Evolutionary conservation across 768 basidiomycete species (phyloP).

Genomic region (Ramaria rubella): DNA sequence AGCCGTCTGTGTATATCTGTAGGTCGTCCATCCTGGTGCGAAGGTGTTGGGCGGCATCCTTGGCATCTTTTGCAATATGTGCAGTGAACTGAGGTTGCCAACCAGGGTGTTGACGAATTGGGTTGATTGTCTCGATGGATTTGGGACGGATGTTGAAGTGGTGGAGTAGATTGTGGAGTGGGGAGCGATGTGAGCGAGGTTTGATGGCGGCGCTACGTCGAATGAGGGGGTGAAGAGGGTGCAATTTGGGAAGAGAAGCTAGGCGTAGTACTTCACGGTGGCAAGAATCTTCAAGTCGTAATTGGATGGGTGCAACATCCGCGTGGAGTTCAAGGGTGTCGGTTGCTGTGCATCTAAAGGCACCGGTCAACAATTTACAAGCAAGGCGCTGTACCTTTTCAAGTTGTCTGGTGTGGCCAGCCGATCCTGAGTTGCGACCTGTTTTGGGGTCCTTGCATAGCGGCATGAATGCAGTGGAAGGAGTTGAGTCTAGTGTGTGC

Average conservation of each 20-base stretch:
- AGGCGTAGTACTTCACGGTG: constrained; percentile 8
- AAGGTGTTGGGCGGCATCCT: not conserved
- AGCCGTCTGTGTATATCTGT: constrained; percentile 18
- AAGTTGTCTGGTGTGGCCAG: not conserved
- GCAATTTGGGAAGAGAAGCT: constrained; percentile 8
- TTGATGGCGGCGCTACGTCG: not conserved
- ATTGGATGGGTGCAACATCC: constrained; percentile 7
- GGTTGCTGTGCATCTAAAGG: constrained; percentile 8
- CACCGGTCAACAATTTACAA: constrained; percentile 14
- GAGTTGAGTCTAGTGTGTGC: too few species aligned
- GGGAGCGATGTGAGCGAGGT: constrained; percentile 11
- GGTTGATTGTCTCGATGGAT: constrained; percentile 15
- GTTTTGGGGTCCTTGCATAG: accelerated
- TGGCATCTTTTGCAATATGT: not conserved
- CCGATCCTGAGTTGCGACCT: not conserved
- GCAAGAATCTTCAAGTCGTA: not conserved
- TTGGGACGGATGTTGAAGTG: constrained; percentile 1
- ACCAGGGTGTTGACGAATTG: not conserved
- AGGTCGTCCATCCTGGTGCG: not conserved
- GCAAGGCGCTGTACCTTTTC: constrained; percentile 17
- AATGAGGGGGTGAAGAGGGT: constrained; percentile 13
- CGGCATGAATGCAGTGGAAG: too few species aligned
- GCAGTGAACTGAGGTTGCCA: not conserved
- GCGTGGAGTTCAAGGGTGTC: constrained; percentile 14
- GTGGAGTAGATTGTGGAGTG: constrained; percentile 20